A percentile compares a stretch with the other conserved stretches of the same genome.
These are phyloP conservation scores for Trichoderma aggressivum DNA, from an alignment of 2,329 filamentous ascomycete species.

Conservation along the genomic window DNA sequence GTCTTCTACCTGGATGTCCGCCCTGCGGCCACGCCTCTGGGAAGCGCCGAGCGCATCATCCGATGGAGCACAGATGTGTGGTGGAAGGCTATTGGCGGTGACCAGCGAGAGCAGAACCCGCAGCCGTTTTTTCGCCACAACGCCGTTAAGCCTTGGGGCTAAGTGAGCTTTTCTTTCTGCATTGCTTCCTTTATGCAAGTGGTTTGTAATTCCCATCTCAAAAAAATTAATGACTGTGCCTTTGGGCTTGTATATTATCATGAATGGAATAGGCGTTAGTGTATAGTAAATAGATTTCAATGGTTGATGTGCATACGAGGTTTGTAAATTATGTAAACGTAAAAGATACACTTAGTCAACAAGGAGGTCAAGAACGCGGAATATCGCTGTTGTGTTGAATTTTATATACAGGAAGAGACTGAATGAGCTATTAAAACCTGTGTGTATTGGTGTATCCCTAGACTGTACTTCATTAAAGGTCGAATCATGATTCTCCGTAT, in stretches of 20 bases:
- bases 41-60: constrained; percentile 76
- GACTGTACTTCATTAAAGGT: background rate
- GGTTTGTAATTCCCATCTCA: constrained; percentile 15
- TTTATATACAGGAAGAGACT: background rate
- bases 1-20: constrained; percentile 95
- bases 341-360: background rate
- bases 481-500: background rate
- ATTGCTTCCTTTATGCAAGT: constrained; percentile 13
- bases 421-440: background rate
- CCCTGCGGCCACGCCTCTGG: constrained; percentile 78
- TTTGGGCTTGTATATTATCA: constrained; percentile 29
- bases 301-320: background rate
- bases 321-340: background rate
- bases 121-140: constrained; percentile 34
- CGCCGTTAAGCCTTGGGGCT: constrained; percentile 22
- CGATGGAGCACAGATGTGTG: constrained; percentile 92
- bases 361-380: background rate
- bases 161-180: background rate
- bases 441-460: background rate
- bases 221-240: constrained; percentile 18
- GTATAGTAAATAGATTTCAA: constrained; percentile 5
- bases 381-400: background rate
- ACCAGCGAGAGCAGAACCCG: constrained; percentile 49
- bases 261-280: constrained; percentile 15
- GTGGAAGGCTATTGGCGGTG: constrained; percentile 81